Evolutionary conservation across 1,284 basidiomycete genomes (phyloP).

Genomic region (Pascua guehoae): DNA sequence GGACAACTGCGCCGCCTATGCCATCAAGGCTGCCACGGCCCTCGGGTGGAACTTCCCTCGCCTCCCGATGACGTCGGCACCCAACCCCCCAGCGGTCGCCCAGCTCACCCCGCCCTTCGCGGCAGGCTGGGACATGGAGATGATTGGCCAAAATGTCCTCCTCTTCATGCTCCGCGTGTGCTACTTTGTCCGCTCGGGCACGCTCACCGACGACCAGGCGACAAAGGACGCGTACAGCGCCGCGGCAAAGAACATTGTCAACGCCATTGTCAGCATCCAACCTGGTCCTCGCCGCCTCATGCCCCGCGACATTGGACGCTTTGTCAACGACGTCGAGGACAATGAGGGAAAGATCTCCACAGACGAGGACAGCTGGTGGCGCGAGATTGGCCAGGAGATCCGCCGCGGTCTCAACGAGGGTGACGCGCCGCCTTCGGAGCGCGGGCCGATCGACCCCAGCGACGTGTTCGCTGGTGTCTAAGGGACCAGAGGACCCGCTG

Average conservation of each 20-base stretch:
- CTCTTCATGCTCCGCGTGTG: conserved; percentile 26
- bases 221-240: conserved; percentile 16
- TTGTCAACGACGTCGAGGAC: conserved; percentile 34
- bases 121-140: conserved; percentile 43
- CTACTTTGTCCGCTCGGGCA: conserved; percentile 17
- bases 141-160: conserved; percentile 28
- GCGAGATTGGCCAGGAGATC: conserved; percentile 6
- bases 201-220: conserved; percentile 3
- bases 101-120: conserved; percentile 24
- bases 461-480: no score
- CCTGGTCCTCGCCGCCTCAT: conserved; percentile 15
- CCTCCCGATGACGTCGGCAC: conserved; percentile 12
- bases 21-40: conserved; percentile 28
- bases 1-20: conserved; percentile 41
- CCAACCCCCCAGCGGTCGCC: conserved; percentile 6
- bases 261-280: conserved; percentile 7
- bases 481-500: no score
- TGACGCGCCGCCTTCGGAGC: conserved; percentile 5
- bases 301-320: conserved; percentile 29
- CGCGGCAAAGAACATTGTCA: conserved; percentile 12
- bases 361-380: conserved; percentile 17
- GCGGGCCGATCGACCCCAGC: background rate
- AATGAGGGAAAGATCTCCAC: conserved; percentile 19
- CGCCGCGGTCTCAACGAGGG: conserved; percentile 2
- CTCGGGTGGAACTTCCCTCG: conserved; percentile 32